phyloP scores from a whole-genome alignment of 768 basidiomycete genomes.

The Trametes coccinea region DNA sequence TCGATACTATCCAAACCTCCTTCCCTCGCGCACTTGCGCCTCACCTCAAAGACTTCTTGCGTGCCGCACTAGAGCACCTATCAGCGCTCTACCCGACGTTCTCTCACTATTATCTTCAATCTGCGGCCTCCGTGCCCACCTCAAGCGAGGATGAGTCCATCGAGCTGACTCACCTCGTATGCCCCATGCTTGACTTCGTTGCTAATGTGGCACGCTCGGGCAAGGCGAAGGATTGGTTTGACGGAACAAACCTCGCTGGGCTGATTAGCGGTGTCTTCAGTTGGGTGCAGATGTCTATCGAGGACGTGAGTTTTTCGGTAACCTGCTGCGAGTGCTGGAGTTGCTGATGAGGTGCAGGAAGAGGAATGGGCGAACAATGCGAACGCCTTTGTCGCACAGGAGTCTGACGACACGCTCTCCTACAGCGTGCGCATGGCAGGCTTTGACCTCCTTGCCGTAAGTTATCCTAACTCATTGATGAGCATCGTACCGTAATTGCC shows the following conservation, averaged over 20 bases:
- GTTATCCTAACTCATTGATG: neutral
- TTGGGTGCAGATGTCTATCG: conserved; percentile 84
- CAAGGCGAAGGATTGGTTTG: conserved; percentile 66
- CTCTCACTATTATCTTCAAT: conserved; percentile 58
- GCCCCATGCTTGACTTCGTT: conserved; percentile 80
- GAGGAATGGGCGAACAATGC: conserved; percentile 88
- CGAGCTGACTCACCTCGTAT: conserved; percentile 75
- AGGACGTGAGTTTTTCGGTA: conserved; percentile 61
- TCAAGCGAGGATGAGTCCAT: conserved; percentile 77
- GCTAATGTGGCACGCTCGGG: conserved; percentile 65
- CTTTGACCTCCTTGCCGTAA: conserved; percentile 80
- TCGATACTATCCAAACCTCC: conserved; percentile 76
- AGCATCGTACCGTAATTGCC: neutral
- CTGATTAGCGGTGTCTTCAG: conserved; percentile 60
- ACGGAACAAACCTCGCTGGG: conserved; percentile 46
- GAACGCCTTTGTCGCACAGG: conserved; percentile 92
- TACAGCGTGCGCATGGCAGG: conserved; percentile 85
- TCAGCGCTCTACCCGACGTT: conserved; percentile 60
- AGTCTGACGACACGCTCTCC: conserved; percentile 84
- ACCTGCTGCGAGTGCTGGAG: neutral
- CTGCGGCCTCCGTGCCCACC: conserved; percentile 53
- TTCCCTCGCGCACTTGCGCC: conserved; percentile 75
- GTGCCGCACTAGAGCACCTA: conserved; percentile 59
- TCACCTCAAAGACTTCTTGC: conserved; percentile 62
- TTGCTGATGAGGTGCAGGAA: conserved; percentile 50